Base-by-base conservation (phyloP, 768 basidiomycete genomes). In the Tulasnella sp. region DNA sequence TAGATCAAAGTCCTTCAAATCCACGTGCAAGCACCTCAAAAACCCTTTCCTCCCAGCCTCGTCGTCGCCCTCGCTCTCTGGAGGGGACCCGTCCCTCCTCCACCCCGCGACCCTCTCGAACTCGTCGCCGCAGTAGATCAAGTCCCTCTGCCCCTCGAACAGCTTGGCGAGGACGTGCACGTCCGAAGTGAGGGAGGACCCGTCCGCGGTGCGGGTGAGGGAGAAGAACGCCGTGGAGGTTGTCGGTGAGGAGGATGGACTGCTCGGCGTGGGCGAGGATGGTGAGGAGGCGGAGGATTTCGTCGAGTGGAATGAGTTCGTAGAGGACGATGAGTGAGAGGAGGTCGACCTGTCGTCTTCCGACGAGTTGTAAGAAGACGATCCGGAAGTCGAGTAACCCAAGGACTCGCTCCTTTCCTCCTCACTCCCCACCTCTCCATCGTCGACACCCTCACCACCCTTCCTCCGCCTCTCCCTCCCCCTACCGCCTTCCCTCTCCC, bases 81-180 rank as follows among this genome's bases (percentile, higher is more conserved):
- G 16, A 8, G 29, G 41, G 6, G 47, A 65, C 40, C 69, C 3
- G 19, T 44, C 2, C 7, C 44, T 71, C 16, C 68, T 72, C 42
- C 40, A 62, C 44, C 74, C 71, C 74, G 89, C 87, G 17, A 84
- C 83, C 0, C 83, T 81, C 75, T 89, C 89, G 39, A 91, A 80
- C 78, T 90, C 89, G 29, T 85, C 86, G 74, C 88, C 86, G 78
- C 87, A 90, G 44, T 89, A 88, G 65, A 92, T 84, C 86, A 90
- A 88, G 75, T 90, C 86, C 39, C 89, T 83, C 75, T 91, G 89
- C 47, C 81, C 83, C n/a, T 84, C 84, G 78, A 93, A 94, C 7
- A 92, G 80, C 39, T 86, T 81, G 17, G 90, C 86, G 9, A 94
- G 85, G 26, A 89, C 80, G 42, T 84, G 81, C 11, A 88, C 86